Evolutionary conservation across 1,284 basidiomycete genomes (phyloP).

Genomic region (Pseudozyma sp.): DNA sequence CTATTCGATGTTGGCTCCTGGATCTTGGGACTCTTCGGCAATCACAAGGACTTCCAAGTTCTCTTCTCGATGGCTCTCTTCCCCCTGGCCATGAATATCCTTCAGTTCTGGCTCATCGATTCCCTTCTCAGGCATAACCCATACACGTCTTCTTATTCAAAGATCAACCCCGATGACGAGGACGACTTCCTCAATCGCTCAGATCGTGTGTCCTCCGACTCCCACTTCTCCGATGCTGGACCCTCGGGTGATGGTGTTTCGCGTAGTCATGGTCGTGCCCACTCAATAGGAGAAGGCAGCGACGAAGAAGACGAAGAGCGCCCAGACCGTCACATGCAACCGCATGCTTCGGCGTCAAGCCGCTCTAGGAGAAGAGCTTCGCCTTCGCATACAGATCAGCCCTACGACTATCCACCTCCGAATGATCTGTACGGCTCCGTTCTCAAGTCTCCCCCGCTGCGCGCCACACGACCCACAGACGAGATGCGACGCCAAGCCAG

Average conservation of each 20-base stretch:
- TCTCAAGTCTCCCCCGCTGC: conserved; percentile 25
- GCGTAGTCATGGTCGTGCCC: neutral
- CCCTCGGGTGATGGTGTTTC: conserved; percentile 1
- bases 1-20: conserved; percentile 82
- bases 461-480: conserved; percentile 16
- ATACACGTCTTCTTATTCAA: conserved; percentile 51
- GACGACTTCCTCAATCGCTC: conserved; percentile 28
- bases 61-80: conserved; percentile 85
- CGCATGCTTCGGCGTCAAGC: conserved; percentile 16
- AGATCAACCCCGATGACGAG: conserved; percentile 42
- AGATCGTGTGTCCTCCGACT: conserved; percentile 34
- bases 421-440: conserved; percentile 31
- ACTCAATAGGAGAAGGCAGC: conserved; percentile 28
- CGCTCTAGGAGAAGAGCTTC: conserved; percentile 19
- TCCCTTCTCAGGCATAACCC: conserved; percentile 64
- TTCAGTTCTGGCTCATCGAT: conserved; percentile 68
- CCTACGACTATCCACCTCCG: conserved; percentile 34
- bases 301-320: conserved; percentile 19
- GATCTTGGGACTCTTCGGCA: conserved; percentile 82
- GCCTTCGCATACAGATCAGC: conserved; percentile 16
- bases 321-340: conserved; percentile 14
- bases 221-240: conserved; percentile 21
- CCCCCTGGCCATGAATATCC: conserved; percentile 84
- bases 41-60: conserved; percentile 70
- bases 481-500: conserved; percentile 43